Evolutionary conservation across 164 flowering plant genomes (phyloP).

Genomic region (Liriodendron chinense): DNA sequence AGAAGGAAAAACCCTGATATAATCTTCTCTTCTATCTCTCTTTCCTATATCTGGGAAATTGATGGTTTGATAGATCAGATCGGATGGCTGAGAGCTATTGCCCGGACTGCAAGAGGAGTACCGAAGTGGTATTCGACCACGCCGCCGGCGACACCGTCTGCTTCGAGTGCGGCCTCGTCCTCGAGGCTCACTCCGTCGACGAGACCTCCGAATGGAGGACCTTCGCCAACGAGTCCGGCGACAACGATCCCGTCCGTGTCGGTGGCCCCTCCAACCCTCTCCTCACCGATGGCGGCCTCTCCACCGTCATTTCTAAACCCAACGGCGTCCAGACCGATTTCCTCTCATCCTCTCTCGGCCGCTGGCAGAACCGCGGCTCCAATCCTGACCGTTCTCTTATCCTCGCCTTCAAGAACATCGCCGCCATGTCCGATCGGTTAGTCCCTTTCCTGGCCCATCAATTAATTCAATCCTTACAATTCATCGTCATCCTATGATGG

Average conservation of each 20-base stretch:
- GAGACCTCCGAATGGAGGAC: conserved; percentile 42
- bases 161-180: conserved; percentile 32
- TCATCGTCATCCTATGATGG: too few species aligned
- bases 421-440: conserved; percentile 45
- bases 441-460: not conserved
- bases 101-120: conserved; percentile 30
- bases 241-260: conserved; percentile 34
- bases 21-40: too few species aligned
- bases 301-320: conserved; percentile 42
- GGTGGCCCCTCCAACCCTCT: conserved; percentile 35
- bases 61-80: not conserved
- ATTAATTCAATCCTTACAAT: too few species aligned
- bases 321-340: conserved; percentile 38
- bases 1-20: too few species aligned
- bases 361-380: conserved; percentile 48
- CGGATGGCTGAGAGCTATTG: conserved; percentile 28
- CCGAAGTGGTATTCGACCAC: conserved; percentile 32
- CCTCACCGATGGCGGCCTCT: conserved; percentile 33
- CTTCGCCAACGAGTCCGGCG: conserved; percentile 33
- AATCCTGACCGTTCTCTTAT: conserved; percentile 42
- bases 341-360: conserved; percentile 40
- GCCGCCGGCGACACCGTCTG: conserved; percentile 36
- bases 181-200: conserved; percentile 34
- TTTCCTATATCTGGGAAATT: too few species aligned
- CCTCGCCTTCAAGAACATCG: conserved; percentile 38